Evolutionary conservation across 1,284 basidiomycete genomes (phyloP).

Genomic region (Ceratobasidium sp.): DNA sequence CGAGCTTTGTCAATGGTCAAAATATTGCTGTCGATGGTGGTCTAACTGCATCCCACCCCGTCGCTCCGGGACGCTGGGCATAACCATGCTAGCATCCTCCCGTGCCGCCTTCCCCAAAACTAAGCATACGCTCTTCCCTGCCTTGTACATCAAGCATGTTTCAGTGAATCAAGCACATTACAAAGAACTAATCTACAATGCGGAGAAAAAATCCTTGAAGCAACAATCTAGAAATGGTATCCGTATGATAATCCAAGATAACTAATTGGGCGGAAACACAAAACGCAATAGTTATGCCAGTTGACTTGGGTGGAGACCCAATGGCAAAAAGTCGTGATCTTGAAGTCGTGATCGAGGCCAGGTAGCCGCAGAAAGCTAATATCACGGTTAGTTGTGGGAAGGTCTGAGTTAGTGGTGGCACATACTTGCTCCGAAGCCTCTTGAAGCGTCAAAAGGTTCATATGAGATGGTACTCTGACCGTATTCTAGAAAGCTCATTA

Average conservation of each 20-base stretch:
- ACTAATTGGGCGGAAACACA: constrained; percentile 1
- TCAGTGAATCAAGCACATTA: constrained; percentile 8
- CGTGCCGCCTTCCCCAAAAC: neutral
- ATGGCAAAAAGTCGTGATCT: constrained; percentile 50
- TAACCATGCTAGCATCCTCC: neutral
- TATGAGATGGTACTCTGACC: constrained; percentile 74
- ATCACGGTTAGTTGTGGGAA: neutral
- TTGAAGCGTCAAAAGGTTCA: constrained; percentile 75
- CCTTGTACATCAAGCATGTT: neutral
- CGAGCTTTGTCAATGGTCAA: constrained; percentile 94
- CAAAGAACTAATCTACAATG: constrained; percentile 19
- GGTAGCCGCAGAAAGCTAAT: constrained; percentile 37
- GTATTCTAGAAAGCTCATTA: constrained; percentile 64
- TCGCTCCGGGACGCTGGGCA: constrained; percentile 67
- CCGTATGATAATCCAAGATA: constrained; percentile 9
- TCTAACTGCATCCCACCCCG: constrained; percentile 78
- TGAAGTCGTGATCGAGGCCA: constrained; percentile 48
- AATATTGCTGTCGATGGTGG: constrained; percentile 90
- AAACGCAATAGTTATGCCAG: constrained; percentile 1
- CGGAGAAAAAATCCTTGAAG: neutral
- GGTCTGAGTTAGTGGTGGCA: constrained; percentile 41
- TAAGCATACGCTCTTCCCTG: neutral
- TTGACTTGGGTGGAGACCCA: constrained; percentile 49
- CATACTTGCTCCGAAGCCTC: constrained; percentile 73
- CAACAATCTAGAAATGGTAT: neutral